A percentile compares a stretch with the other conserved stretches of the same genome.
Evolutionary conservation across 352 stramenopile genomes (phyloP).

Genomic region (Phytophthora vignae): DNA sequence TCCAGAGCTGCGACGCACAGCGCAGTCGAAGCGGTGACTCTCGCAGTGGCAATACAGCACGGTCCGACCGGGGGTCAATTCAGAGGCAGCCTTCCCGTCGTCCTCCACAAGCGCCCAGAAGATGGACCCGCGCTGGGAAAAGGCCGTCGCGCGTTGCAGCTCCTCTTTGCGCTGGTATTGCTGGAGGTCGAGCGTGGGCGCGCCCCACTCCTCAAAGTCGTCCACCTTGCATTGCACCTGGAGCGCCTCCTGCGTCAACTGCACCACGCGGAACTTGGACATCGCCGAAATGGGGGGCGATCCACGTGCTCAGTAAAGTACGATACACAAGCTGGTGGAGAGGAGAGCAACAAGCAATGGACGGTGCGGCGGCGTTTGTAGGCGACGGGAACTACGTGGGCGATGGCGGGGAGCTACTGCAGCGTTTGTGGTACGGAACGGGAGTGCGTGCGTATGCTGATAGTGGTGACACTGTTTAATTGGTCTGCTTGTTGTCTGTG

Average conservation of each 20-base stretch:
- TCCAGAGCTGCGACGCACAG: constrained; percentile 39
- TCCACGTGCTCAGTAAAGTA: neutral
- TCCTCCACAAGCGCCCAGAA: constrained; percentile 75
- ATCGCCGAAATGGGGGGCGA: constrained; percentile 3
- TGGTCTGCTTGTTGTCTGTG: neutral
- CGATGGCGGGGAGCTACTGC: constrained; percentile 59
- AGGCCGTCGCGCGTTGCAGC: constrained; percentile 55
- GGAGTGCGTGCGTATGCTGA: neutral
- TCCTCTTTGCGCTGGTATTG: constrained; percentile 64
- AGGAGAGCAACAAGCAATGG: constrained; percentile 19
- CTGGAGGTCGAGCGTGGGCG: constrained; percentile 33
- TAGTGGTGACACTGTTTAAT: neutral
- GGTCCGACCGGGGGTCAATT: constrained; percentile 21
- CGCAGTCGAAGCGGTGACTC: constrained; percentile 63
- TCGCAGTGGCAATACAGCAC: constrained; percentile 65
- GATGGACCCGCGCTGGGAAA: constrained; percentile 62
- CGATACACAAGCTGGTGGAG: constrained; percentile 4
- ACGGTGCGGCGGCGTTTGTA: constrained; percentile 36
- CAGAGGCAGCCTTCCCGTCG: constrained; percentile 20
- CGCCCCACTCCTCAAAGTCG: constrained; percentile 60
- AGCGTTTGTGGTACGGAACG: constrained; percentile 53
- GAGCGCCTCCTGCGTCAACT: constrained; percentile 50
- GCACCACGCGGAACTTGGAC: constrained; percentile 49
- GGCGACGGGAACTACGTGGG: constrained; percentile 61
- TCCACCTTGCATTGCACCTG: constrained; percentile 53